phyloP scores from a whole-genome alignment of 176 grass and related monocot genomes.

The Pontederia paniculata region DNA sequence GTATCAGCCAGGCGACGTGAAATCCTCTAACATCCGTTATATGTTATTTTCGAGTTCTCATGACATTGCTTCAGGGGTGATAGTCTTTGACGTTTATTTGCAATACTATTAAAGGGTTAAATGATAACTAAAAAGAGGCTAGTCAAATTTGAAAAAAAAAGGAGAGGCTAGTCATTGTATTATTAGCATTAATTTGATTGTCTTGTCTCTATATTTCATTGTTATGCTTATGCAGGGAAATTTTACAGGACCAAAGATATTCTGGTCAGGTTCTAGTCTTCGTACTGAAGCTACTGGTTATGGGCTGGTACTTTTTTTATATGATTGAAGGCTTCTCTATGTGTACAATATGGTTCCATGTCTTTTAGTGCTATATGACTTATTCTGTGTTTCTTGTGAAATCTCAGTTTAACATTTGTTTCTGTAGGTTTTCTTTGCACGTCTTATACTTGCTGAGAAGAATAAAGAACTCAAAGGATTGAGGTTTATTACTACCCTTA shows the following conservation, averaged over 20 bases:
- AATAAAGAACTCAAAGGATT: constrained; percentile 99
- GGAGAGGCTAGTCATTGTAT: neutral
- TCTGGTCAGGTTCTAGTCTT: constrained; percentile 99
- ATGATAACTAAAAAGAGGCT: neutral
- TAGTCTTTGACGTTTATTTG: no score
- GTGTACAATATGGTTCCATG: no score
- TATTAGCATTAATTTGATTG: neutral
- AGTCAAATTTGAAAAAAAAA: no score
- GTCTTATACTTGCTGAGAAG: constrained; percentile 95
- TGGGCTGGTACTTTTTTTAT: constrained; percentile 57
- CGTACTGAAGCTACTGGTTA: constrained; percentile 98
- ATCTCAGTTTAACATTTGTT: neutral
- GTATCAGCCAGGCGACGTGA: no score
- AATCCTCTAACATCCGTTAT: no score
- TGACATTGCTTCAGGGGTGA: no score
- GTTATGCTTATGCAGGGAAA: constrained; percentile 76
- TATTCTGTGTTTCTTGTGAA: neutral
- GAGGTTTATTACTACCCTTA: constrained; percentile 39
- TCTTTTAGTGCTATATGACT: neutral
- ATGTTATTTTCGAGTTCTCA: no score
- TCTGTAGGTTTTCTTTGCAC: constrained; percentile 89
- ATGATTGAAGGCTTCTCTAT: constrained; percentile 8
- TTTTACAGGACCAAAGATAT: constrained; percentile 99
- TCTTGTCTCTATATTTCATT: constrained; percentile 39
- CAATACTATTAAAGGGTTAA: no score